These are phyloP conservation scores for Pseudogymnoascus sp. DNA, from an alignment of 2,329 filamentous ascomycete genomes.

Conservation along the genomic window DNA sequence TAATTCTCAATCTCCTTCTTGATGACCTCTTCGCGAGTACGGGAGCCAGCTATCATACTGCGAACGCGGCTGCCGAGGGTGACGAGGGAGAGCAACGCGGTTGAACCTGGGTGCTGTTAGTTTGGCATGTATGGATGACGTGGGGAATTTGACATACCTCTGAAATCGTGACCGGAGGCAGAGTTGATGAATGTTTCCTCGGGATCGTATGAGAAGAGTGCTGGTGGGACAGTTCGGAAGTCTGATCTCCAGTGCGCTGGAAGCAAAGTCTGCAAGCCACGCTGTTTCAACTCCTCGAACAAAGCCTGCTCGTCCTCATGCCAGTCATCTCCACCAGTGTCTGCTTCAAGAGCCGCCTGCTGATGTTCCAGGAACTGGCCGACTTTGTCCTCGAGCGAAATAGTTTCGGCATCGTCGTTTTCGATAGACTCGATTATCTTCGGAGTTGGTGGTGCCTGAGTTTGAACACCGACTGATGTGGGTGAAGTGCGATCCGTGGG, in stretches of 20 bases:
- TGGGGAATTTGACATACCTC: constrained; percentile 18
- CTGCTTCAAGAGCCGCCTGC: constrained; percentile 20
- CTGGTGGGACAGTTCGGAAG: constrained; percentile 24
- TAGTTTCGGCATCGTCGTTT: constrained; percentile 6
- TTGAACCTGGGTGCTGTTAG: constrained; percentile 17
- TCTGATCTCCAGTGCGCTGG: constrained; percentile 23
- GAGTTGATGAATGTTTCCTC: constrained; percentile 23
- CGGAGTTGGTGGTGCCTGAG: background rate
- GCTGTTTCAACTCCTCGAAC: constrained; percentile 23
- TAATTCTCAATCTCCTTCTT: constrained; percentile 23
- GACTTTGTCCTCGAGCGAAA: constrained; percentile 18
- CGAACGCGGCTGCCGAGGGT: constrained; percentile 21
- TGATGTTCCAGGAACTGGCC: constrained; percentile 24
- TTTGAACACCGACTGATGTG: constrained; percentile 9
- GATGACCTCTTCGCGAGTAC: constrained; percentile 22
- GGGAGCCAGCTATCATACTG: constrained; percentile 13
- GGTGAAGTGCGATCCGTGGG: background rate
- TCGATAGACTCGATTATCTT: constrained; percentile 9
- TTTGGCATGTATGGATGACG: constrained; percentile 1
- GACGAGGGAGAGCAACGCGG: constrained; percentile 23
- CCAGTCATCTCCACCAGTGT: constrained; percentile 20
- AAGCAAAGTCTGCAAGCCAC: constrained; percentile 25
- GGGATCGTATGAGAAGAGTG: constrained; percentile 20
- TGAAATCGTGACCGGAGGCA: constrained; percentile 15
- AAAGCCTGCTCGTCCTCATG: constrained; percentile 24